Conservation (phyloP, 2,329 filamentous ascomycete species). For the Colletotrichum tabaci region DNA sequence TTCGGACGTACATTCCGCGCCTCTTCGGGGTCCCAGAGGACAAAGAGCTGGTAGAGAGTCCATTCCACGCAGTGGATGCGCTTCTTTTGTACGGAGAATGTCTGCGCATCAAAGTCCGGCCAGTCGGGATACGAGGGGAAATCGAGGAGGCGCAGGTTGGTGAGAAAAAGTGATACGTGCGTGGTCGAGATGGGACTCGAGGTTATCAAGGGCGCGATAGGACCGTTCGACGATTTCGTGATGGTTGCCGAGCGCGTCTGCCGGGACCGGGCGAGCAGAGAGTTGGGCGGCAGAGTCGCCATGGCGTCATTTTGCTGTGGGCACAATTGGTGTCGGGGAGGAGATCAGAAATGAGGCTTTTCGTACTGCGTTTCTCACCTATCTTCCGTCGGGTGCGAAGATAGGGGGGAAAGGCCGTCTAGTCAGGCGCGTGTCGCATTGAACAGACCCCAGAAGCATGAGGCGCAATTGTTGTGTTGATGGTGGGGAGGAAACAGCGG, state of each 20-base stretch:
- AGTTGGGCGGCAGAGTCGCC: slow-evolving; percentile 50
- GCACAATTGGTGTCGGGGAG: background rate
- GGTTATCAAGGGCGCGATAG: slow-evolving; percentile 35
- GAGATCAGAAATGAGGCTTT: slow-evolving; percentile 14
- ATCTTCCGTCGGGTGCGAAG: background rate
- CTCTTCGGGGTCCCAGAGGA: slow-evolving; percentile 84
- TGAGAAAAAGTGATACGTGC: slow-evolving; percentile 79
- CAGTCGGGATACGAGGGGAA: slow-evolving; percentile 84
- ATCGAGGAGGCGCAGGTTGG: slow-evolving; percentile 86
- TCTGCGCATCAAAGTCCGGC: slow-evolving; percentile 80
- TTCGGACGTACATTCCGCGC: slow-evolving; percentile 75
- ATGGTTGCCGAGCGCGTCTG: slow-evolving; percentile 43
- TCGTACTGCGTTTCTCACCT: background rate
- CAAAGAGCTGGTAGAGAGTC: slow-evolving; percentile 90
- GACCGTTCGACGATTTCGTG: slow-evolving; percentile 37
- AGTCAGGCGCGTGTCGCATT: slow-evolving; percentile 27
- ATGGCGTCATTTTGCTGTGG: slow-evolving; percentile 49
- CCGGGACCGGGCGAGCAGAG: slow-evolving; percentile 50
- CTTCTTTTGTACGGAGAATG: slow-evolving; percentile 86
- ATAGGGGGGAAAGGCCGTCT: slow-evolving; percentile 12
- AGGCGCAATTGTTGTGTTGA: slow-evolving; percentile 41
- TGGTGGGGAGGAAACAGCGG: slow-evolving; percentile 39
- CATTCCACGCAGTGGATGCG: slow-evolving; percentile 89
- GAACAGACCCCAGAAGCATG: slow-evolving; percentile 22
- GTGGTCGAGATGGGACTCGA: slow-evolving; percentile 60